phyloP scores from a whole-genome alignment of 768 basidiomycete species.

The Lentinula edodes region DNA sequence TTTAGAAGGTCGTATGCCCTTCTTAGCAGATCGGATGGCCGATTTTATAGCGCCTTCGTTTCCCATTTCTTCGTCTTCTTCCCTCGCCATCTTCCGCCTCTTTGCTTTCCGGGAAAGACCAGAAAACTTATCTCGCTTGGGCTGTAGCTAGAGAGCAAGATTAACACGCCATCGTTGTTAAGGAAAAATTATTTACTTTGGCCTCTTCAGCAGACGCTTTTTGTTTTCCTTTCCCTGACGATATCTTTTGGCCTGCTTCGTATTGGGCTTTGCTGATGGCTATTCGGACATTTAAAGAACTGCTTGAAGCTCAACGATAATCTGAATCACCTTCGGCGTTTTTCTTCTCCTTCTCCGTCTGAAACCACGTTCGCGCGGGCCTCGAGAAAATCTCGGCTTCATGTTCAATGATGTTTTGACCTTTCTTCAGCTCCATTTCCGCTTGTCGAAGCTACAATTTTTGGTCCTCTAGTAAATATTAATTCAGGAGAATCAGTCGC shows the following conservation, averaged over 20 bases:
- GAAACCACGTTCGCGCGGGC: slow-evolving; percentile 99
- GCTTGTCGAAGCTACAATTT: slow-evolving; percentile 67
- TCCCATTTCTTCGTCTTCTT: slow-evolving; percentile 65
- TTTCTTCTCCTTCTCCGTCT: slow-evolving; percentile 76
- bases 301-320: slow-evolving; percentile 3
- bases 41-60: slow-evolving; percentile 54
- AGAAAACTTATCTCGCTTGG: slow-evolving; percentile 70
- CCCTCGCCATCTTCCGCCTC: slow-evolving; percentile 79
- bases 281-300: slow-evolving; percentile 21
- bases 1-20: slow-evolving; percentile 64
- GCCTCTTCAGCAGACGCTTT: slow-evolving; percentile 25
- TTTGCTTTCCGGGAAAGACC: slow-evolving; percentile 87
- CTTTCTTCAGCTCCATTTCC: slow-evolving; percentile 95
- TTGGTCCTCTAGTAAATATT: neutral
- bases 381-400: slow-evolving; percentile 87
- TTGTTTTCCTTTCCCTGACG: slow-evolving; percentile 32
- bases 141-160: slow-evolving; percentile 31
- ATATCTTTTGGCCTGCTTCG: slow-evolving; percentile 43
- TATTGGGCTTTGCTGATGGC: slow-evolving; percentile 75
- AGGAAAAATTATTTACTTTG: slow-evolving; percentile 30
- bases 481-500: neutral
- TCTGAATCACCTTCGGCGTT: slow-evolving; percentile 61
- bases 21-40: slow-evolving; percentile 87
- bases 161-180: neutral
- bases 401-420: slow-evolving; percentile 93